Evolutionary conservation across 2,329 filamentous ascomycete genomes (phyloP).

Genomic region (Xylaria sp.): DNA sequence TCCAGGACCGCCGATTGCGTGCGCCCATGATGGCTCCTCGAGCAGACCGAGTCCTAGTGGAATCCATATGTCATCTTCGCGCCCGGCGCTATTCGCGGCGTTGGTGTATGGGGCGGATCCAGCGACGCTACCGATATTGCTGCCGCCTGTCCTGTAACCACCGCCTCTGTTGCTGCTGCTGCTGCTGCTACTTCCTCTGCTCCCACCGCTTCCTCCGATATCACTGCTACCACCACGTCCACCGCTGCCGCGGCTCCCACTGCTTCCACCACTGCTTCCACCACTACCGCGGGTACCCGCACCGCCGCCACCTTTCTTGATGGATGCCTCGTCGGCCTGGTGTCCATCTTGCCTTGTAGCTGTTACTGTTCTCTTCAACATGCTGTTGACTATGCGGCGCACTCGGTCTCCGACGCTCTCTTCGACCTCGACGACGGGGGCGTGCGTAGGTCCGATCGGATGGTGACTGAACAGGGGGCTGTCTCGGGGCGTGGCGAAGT

Average conservation of each 20-base stretch:
- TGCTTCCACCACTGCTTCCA: not conserved
- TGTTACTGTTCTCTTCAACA: not conserved
- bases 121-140: no score
- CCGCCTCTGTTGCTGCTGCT: not conserved
- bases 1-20: not conserved
- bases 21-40: not conserved
- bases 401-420: no score
- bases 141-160: not conserved
- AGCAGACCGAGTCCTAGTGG: slow-evolving; percentile 1
- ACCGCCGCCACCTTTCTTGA: slow-evolving; percentile 24
- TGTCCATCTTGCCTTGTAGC: no score
- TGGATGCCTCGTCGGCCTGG: not conserved
- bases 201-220: not conserved
- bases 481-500: no score
- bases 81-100: no score
- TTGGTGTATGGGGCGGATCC: no score
- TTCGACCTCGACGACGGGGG: not conserved
- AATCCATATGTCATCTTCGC: not conserved
- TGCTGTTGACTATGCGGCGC: no score
- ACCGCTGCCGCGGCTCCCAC: not conserved
- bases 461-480: not conserved
- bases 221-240: not conserved
- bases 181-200: not conserved
- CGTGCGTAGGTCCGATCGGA: no score
- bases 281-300: not conserved